phyloP scores from a whole-genome alignment of 148 eudicot species.

The Nepenthes gracilis region DNA sequence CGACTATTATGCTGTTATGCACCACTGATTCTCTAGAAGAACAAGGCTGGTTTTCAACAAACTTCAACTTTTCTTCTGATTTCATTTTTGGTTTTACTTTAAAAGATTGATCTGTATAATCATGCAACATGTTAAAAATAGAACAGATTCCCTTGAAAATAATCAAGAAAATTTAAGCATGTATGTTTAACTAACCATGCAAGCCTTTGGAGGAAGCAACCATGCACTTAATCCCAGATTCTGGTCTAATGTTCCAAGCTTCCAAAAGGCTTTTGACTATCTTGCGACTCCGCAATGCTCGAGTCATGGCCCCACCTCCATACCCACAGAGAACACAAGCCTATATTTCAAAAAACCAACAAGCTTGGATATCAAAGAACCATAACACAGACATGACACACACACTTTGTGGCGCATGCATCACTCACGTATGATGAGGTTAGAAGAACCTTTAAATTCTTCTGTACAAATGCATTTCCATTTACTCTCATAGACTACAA shows the following conservation, averaged over 20 bases:
- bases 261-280: constrained; percentile 43
- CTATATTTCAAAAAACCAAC: constrained; percentile 13
- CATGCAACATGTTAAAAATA: too few species aligned
- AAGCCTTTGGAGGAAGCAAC: constrained; percentile 20
- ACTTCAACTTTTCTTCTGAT: constrained; percentile 8
- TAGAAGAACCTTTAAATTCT: too few species aligned
- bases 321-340: constrained; percentile 60
- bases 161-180: background rate
- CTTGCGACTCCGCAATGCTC: constrained; percentile 32
- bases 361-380: background rate
- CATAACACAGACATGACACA: too few species aligned
- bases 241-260: constrained; percentile 34
- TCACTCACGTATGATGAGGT: too few species aligned
- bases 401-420: too few species aligned
- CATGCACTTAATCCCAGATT: constrained; percentile 17
- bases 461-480: too few species aligned
- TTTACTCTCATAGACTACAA: too few species aligned
- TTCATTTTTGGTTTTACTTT: constrained; percentile 2
- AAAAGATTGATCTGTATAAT: too few species aligned
- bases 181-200: constrained; percentile 15
- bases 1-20: constrained; percentile 15
- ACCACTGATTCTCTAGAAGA: constrained; percentile 18
- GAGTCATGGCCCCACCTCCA: constrained; percentile 59
- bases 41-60: constrained; percentile 5
- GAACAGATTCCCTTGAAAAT: too few species aligned